Base-by-base conservation (phyloP, 108 stramenopile genomes). In the Thalassiosira profunda region DNA sequence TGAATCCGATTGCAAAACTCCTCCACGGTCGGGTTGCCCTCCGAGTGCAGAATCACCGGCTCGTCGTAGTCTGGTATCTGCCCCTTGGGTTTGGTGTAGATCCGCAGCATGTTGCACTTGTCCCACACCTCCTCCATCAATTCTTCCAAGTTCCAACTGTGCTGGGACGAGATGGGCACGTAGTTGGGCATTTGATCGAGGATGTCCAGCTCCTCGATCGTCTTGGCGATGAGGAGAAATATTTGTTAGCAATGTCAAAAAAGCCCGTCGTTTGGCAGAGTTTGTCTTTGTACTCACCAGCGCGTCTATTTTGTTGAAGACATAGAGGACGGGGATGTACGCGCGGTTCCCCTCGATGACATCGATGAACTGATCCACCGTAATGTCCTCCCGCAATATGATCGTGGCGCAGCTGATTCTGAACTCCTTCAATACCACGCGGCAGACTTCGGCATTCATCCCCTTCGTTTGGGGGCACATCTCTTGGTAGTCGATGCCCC, bases 81-180 rank as follows among this genome's bases (percentile, higher is more conserved):
- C 2, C 99, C 98, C 70, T 98, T 98, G 20, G 98, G 98, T 79
- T 99, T 99, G 51, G 99, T 99, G 82, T 99, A 99, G 45, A 99
- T 98, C 37, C 99, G 87, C 54, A 98, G 57, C 96, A 97, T 97
- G 61, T 94, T 96, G 79, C 91, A 91, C 55, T 88, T 67, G 42
- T 87, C 68, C 99, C 99, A 99, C 46, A 97, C 88, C 31, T 78
- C 81, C 70, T 97, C 96, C 89, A 95, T 82, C 4, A 98, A 84
- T 66, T 96, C 95, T 46, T 98, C 99, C 24, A 99, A 57, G 83
- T 99, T 99, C 98, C 98, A 99, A 40, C 90, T 69, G 66, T 98
- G 94, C 47, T 86, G 86, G 20, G 89, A 86, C 18, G 88, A 90
- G 38, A 98, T 97, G 37, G 97, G 96, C 1, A 98, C 96, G 59